Evolutionary conservation across 1,139 yeast genomes (phyloP), one percentile per base, ranked within the genome.

Genomic region (Geotrichum fermentans): DNA sequence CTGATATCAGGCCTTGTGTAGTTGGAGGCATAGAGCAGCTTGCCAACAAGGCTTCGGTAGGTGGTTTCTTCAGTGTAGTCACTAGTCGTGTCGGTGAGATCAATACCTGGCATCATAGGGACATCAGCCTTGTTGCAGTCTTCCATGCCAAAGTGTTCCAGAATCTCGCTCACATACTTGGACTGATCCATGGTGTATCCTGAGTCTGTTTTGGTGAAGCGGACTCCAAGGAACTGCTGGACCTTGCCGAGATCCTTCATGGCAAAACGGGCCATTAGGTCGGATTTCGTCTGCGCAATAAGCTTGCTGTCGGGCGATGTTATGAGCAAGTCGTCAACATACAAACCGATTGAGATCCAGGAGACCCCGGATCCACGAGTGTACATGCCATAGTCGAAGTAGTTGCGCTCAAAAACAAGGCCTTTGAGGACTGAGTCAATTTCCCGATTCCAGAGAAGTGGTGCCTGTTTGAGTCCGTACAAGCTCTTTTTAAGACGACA

Each of bases 1-100:
- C 52, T 34, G 2, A 57, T 39, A 29, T 57, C 60, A 10, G 52
- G 49, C 7, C 59, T 43, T 18, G 46, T 52, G 14, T 55, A 49
- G 21, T 54, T 52, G 20, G 57, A 49, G 26, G 52, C 54, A 45
- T 53, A 55, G 21, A 56, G 28, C 44, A 56, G 41, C 32, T 43
- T 43, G 6, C 41, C 41, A 29, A 53, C 34, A 43, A 52, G 40
- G 47, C 57, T 46, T 40, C 56, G 52, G 43, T 50, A 52, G 47
- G 37, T 36, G 45, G 56, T 30, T 21, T 24, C 29, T 30, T 51
- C 52, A 14, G 33, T 16, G 13, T n/a, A 34, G 16, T 36, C 44
- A 14, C 46, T 47, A 32, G 18, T 21, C 17, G 40, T 28, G 7
- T 21, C 29, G 2, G 17, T n/a, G 16, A 45, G 38, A 33, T 51